A percentile compares a stretch with the other conserved stretches of the same genome.
Conservation (phyloP, 108 stramenopile species). For the Ochromonas danica region DNA sequence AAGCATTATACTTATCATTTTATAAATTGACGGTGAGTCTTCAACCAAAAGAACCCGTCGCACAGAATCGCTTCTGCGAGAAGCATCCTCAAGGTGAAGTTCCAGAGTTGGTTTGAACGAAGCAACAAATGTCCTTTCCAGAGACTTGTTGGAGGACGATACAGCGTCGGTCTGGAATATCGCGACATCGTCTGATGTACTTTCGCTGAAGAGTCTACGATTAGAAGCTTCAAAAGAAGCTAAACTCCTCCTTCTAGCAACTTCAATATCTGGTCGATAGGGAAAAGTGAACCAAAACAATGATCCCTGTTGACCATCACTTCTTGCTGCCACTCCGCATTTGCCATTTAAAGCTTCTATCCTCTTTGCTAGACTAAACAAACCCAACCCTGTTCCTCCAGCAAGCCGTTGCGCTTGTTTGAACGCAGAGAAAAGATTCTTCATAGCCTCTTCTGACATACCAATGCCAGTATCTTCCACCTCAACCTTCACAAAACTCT, state of each 20-base stretch:
- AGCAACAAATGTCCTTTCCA: background rate
- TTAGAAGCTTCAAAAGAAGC: background rate
- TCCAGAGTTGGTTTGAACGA: background rate
- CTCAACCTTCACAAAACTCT: background rate
- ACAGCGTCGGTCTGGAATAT: background rate
- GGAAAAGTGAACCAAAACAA: constrained; percentile 32
- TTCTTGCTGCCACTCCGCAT: constrained; percentile 1
- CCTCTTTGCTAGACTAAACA: constrained; percentile 30
- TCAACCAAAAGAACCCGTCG: background rate
- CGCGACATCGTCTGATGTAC: background rate
- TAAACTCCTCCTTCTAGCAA: background rate
- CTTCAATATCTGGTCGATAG: constrained; percentile 8
- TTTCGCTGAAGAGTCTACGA: background rate
- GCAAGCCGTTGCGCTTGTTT: constrained; percentile 22
- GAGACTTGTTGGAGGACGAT: background rate
- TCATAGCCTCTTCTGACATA: background rate
- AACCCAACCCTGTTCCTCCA: constrained; percentile 34
- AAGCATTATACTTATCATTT: background rate
- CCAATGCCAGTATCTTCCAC: constrained; percentile 29
- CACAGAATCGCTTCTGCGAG: no score
- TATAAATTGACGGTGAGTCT: background rate
- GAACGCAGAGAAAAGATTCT: constrained; percentile 11
- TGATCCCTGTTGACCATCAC: constrained; percentile 19
- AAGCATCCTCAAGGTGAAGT: no score
- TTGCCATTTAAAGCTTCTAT: constrained; percentile 23